Evolutionary conservation across 192 early-diverging fungal genomes (phyloP), one percentile per base, ranked within the genome.

Genomic region (Dissophora ornata): DNA sequence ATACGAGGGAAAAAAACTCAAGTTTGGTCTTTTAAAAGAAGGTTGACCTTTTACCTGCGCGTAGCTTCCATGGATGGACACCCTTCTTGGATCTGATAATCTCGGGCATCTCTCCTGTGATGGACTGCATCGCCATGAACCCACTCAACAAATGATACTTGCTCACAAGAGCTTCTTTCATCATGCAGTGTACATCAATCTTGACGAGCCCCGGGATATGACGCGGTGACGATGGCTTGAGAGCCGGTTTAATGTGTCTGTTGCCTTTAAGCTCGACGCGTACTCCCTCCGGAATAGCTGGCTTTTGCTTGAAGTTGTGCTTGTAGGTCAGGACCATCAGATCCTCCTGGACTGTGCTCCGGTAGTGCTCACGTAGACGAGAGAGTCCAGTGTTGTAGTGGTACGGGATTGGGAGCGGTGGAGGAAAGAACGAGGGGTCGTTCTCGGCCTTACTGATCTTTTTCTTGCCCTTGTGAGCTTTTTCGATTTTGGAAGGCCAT

Each of bases 81-180:
- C 90, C 87, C 54, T 78, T 86, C 74, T 86, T 89, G 46, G 96
- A 90, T 69, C 93, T 92, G 51, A 96, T 78, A 15, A 97, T 84
- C 63, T 91, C 89, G 12, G 91, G 92, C 53, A 90, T 84, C 46
- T 85, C 81, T 24, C 94, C 96, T 0, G 95, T 93, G 42, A 99
- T 92, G 32, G 87, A 77, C 82, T 97, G 94, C 26, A 98, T 84
- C 0, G 93, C 91, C 91, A 97, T 95, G 53, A 99, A 85, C 18
- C 94, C 96, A 45, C 90, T 89, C 46, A 99, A 80, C 41, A 98
- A 81, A 69, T 90, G 85, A 62, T 88, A 91, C 89, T 97, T 97
- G 88, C 93, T 96, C 41, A 84, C 62, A 34, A 95, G 82, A 11
- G 95, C 93, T 47, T 93, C 90, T 75, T 94, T 91, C 62, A 90